phyloP scores from a whole-genome alignment of 208 protist genomes.

The Leishmania aethiopica region DNA sequence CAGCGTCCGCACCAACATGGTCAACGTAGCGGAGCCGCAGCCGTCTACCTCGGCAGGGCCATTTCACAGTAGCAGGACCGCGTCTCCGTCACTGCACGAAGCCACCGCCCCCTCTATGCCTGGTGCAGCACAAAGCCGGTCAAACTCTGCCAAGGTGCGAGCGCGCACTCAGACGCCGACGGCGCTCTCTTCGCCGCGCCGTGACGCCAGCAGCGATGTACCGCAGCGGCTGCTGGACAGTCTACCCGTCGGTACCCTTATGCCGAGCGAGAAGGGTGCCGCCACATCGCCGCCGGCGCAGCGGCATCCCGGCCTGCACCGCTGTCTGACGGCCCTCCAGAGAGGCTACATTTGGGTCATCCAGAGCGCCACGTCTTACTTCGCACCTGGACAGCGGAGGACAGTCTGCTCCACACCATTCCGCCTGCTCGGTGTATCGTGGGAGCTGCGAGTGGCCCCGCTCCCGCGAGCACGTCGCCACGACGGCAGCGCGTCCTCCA shows the following conservation, averaged over 20 bases:
- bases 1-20: slow-evolving; percentile 4
- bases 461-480: slow-evolving; percentile 13
- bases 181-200: background rate
- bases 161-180: slow-evolving; percentile 2
- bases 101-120: slow-evolving; percentile 1
- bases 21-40: background rate
- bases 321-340: slow-evolving; percentile 61
- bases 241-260: background rate
- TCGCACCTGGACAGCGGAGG: slow-evolving; percentile 53
- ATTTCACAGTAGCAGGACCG: background rate
- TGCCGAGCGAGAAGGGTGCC: slow-evolving; percentile 1
- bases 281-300: background rate
- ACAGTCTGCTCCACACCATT: slow-evolving; percentile 70
- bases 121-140: background rate
- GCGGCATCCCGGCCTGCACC: slow-evolving; percentile 31
- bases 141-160: slow-evolving; percentile 3
- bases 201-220: background rate
- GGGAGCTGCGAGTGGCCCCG: slow-evolving; percentile 70
- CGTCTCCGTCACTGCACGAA: background rate
- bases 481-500: slow-evolving; percentile 1
- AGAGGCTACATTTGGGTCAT: slow-evolving; percentile 74
- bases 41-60: background rate
- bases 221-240: background rate
- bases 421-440: slow-evolving; percentile 48
- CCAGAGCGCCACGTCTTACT: slow-evolving; percentile 50